Base-by-base conservation (phyloP, 2,329 filamentous ascomycete species). In the Epichloe brachyelytri region DNA sequence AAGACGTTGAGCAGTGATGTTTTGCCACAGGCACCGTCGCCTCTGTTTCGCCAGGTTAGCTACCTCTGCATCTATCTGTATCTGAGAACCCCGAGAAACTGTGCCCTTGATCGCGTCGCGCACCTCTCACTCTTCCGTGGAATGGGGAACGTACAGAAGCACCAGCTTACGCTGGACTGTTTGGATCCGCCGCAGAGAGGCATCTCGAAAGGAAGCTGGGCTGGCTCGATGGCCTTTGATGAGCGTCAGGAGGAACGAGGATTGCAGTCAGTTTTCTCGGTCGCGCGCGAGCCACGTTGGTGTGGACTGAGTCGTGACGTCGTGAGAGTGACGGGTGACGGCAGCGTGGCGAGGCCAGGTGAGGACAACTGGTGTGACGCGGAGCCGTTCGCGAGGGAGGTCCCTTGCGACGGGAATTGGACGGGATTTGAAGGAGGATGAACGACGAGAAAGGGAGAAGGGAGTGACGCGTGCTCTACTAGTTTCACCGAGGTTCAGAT, bases 1-100 rank as follows among this genome's bases (percentile, higher is more conserved):
- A 98, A 98, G 68, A 98, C 93, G 68, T 98, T 98, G 62, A 98
- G 73, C 63, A 97, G 72, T 57, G 90, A 96, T 51, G 93, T 98
- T 78, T 98, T 98, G 65, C 91, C 91, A 70, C 86, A 94, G 60
- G 91, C 91, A 77, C 91, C 91, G 67, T 97, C 91, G 62, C 91
- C 91, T 65, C 89, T 95, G 59, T 55, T 49, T 49, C 17, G 8
- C 15, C 7, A 19, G 20, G 40, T 50, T n/a, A 50, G 48, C 36
- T 20, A 26, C 37, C 11, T 17, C 33, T 5, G 4, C 6, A 12
- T 14, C 10, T 15, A 39, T 30, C 3, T 15, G 19, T 17, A n/a
- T 26, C 4, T 8, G 22, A 8, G 3, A 14, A 17, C 15, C 39
- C 2, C 14, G 37, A 8, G 14, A 15, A 30, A 7, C 14, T 8